Percentiles rank a stretch among this genome's conserved stretches.
phyloP scores from a whole-genome alignment of 306 rosid genomes.

The Quercus mongolica region DNA sequence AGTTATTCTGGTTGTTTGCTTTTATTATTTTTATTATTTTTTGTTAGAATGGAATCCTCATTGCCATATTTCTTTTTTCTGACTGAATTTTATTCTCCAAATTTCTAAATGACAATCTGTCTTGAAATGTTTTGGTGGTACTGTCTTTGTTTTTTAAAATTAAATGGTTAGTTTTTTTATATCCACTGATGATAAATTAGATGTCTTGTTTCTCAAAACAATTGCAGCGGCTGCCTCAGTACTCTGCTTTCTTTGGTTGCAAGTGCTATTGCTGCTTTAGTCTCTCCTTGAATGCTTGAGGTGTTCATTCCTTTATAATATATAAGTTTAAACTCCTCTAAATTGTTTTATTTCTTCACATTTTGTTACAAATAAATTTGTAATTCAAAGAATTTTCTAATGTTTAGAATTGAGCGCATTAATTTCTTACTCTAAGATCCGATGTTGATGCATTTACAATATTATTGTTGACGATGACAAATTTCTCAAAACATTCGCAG shows the following conservation, averaged over 20 bases:
- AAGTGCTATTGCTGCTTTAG: no score
- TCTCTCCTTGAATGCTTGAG: no score
- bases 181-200: no score
- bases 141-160: background rate
- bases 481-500: slow-evolving; percentile 36
- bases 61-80: background rate
- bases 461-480: slow-evolving; percentile 14
- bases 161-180: background rate
- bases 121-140: background rate
- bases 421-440: no score
- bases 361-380: background rate
- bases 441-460: background rate
- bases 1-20: background rate
- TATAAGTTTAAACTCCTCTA: background rate
- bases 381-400: no score
- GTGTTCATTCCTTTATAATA: no score
- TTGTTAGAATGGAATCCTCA: background rate
- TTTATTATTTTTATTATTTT: no score
- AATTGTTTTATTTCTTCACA: background rate
- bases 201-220: no score
- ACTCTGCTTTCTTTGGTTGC: no score
- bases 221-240: no score
- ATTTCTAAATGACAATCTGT: background rate
- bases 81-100: background rate
- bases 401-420: no score